Conservation (phyloP, 2,329 filamentous ascomycete genomes). For the Alternaria burnsii region DNA sequence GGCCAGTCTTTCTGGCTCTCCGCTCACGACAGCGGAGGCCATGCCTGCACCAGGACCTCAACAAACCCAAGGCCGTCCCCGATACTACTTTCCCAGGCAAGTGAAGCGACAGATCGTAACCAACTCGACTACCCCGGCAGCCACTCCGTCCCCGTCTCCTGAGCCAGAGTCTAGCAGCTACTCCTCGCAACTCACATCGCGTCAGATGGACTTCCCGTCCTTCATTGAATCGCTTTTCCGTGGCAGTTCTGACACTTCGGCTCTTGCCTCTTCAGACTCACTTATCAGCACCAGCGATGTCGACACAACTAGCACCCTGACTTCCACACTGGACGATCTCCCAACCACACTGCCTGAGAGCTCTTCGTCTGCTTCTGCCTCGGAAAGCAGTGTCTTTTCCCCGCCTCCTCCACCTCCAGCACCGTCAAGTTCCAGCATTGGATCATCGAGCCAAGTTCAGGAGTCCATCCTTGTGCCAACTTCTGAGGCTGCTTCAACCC, state of each 20-base stretch:
- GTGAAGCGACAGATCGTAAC: slow-evolving; percentile 55
- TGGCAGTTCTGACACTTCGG: slow-evolving; percentile 24
- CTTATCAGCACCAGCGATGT: slow-evolving; percentile 21
- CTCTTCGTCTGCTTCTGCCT: slow-evolving; percentile 7
- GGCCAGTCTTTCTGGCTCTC: slow-evolving; percentile 56
- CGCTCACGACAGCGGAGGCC: slow-evolving; percentile 58
- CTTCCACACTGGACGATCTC: slow-evolving; percentile 19
- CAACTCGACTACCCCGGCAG: slow-evolving; percentile 44
- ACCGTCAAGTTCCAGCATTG: background rate
- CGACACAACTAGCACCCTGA: slow-evolving; percentile 22
- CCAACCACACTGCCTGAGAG: slow-evolving; percentile 28
- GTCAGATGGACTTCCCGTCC: slow-evolving; percentile 37
- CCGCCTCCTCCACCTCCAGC: slow-evolving; percentile 8
- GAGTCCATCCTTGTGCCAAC: background rate
- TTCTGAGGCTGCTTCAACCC: slow-evolving; percentile 5
- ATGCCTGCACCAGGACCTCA: slow-evolving; percentile 55
- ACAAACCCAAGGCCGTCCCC: slow-evolving; percentile 47
- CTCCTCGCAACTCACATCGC: slow-evolving; percentile 25
- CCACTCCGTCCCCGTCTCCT: slow-evolving; percentile 26
- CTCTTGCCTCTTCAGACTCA: slow-evolving; percentile 8
- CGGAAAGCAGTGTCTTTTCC: slow-evolving; percentile 4
- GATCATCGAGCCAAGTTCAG: background rate
- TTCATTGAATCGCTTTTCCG: slow-evolving; percentile 40
- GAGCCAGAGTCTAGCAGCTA: slow-evolving; percentile 20
- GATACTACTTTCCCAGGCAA: slow-evolving; percentile 60